A percentile compares a stretch with the other conserved stretches of the same genome.
Evolutionary conservation across 305 asterid species (phyloP).

Genomic region (Fraxinus sp.): DNA sequence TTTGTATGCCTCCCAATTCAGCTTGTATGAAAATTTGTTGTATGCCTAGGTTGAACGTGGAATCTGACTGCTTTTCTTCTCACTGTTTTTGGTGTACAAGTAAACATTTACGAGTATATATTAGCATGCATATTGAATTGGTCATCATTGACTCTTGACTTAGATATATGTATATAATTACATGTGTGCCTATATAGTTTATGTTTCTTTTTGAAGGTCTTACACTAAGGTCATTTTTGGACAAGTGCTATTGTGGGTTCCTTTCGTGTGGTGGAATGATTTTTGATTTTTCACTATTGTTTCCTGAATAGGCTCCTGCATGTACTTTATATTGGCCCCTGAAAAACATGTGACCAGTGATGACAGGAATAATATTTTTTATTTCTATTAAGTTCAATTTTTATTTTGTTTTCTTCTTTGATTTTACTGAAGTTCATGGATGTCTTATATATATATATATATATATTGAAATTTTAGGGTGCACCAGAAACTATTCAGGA

Average conservation of each 20-base stretch:
- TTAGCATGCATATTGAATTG: not conserved
- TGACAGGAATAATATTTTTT: not conserved
- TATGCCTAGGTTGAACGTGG: not conserved
- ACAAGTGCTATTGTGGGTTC: not conserved
- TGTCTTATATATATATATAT: not conserved
- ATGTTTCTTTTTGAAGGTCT: not conserved
- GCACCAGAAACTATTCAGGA: slow-evolving; percentile 99
- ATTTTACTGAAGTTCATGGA: not conserved
- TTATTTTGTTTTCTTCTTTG: not conserved
- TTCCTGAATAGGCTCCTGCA: not conserved
- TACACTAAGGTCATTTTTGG: not conserved
- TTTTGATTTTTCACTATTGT: not conserved
- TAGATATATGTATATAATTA: not conserved
- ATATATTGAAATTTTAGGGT: slow-evolving; percentile 54
- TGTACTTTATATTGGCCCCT: slow-evolving; percentile 15
- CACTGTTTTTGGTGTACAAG: not conserved
- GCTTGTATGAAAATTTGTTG: not conserved
- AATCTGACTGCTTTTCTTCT: not conserved
- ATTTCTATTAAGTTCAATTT: not conserved
- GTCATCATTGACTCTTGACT: not conserved
- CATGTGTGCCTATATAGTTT: not conserved
- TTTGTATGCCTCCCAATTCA: not conserved
- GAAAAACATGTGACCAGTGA: slow-evolving; percentile 1
- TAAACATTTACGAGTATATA: not conserved
- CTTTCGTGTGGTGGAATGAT: not conserved